Evolutionary conservation across 1,284 basidiomycete genomes (phyloP), one percentile per base, ranked within the genome.

Genomic region (Cryptococcus floricola): DNA sequence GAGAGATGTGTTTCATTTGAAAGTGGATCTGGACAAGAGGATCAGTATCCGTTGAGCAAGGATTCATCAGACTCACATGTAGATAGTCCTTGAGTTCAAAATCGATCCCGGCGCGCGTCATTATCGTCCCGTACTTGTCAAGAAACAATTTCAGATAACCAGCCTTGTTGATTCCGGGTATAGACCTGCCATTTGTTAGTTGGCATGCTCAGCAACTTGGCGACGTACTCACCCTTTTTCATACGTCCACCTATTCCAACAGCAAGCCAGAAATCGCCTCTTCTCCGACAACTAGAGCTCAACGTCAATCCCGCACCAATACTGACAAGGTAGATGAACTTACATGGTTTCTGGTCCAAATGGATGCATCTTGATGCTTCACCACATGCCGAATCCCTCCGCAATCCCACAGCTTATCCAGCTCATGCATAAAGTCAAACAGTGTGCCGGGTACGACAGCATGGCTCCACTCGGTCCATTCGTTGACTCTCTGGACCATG

Each of bases 161-260:
- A 2, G 34, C 48, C 31, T 44, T 57, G 23, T 54, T 41, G n/a
- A 39, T 23, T 6, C 38, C 31, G 1, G 56, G 50, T 14, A 64
- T 57, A 0, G 61, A 52, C 3, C 65, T 65, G 18, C 28, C 46
- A 3, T 14, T 27, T 10, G 16, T 5, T 55, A 48, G 49, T 39
- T 31, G 5, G 12, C 28, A n/a, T 34, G 31, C 10, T 34, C 10
- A 5, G 39, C 12, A 27, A 2, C 4, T 39, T 34, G 23, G n/a
- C 18, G 4, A 23, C 9, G n/a, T 25, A 52, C 62, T 57, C 37
- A 66, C 63, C 61, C 66, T 25, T 56, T 56, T 48, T 68, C 58
- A 16, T 56, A 16, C 2, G 46, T 46, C 63, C 63, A 68, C 42
- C 66, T 34, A 18, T 61, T 60, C 66, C 66, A 68, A 45, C 53